Base-by-base conservation (phyloP, 352 stramenopile species). In the Globisporangium echinulatum region DNA sequence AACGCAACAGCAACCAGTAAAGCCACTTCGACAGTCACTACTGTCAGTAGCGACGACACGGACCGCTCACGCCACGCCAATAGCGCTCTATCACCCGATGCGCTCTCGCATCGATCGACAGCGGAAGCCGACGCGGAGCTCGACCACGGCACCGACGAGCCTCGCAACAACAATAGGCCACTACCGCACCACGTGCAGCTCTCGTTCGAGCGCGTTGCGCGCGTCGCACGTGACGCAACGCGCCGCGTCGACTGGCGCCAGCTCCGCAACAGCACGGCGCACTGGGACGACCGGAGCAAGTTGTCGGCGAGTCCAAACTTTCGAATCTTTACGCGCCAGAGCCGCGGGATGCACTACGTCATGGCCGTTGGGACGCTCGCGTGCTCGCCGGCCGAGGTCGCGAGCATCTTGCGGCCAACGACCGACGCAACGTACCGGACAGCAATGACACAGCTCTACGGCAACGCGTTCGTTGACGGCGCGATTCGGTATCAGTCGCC, bases 301-400 rank as follows among this genome's bases (percentile, higher is more conserved):
- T 8, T 53, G 7, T 58, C 54, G 4, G 55, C 54, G 54, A 66
- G 49, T 17, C 44, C 19, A 5, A 61, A 48, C 36, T 66, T 66
- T 33, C 37, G 53, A 1, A 59, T 67, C 56, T 67, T 53, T 56
- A 67, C 56, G 44, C 61, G 56, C 52, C 50, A 60, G 61, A 59
- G 40, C n/a, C 61, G 61, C 42, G 61, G 61, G 11, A 59, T 63
- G 61, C 56, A 63, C 56, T 62, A 67, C 61, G 50, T 63, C 15
- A 62, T 62, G 55, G 61, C 55, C 0, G 43, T 63, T 6, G 61
- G 61, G 9, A 63, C 56, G 42, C 10, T 67, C 25, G 56, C 61
- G 13, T 67, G 61, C 52, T 56, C 61, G 37, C n/a, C 59, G 36
- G 58, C 55, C 8, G 61, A 67, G 61, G 50, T 67, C 39, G 43